A percentile compares a stretch with the other conserved stretches of the same genome.
These are phyloP conservation scores for Hypoxylon sp. DNA, from an alignment of 2,329 filamentous ascomycete species.

Conservation along the genomic window DNA sequence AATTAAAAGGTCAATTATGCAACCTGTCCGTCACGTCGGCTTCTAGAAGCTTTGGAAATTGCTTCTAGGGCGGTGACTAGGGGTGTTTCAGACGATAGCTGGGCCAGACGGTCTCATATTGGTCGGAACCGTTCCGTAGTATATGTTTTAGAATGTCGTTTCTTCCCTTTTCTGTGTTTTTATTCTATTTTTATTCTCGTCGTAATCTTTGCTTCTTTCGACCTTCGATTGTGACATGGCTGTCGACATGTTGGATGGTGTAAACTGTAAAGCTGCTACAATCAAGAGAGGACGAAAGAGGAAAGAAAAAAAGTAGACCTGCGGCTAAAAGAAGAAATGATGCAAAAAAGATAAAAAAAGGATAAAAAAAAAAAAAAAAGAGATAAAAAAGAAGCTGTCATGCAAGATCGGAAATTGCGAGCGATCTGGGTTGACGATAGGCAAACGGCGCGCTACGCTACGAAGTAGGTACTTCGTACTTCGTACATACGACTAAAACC, in stretches of 20 bases:
- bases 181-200: too few species aligned
- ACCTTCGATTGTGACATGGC: too few species aligned
- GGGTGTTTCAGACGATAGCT: slow-evolving; percentile 33
- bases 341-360: slow-evolving; percentile 17
- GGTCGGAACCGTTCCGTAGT: background rate
- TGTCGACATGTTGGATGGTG: slow-evolving; percentile 5
- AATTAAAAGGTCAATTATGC: slow-evolving; percentile 60
- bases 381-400: slow-evolving; percentile 16
- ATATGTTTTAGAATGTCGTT: slow-evolving; percentile 9
- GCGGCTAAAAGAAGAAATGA: slow-evolving; percentile 11
- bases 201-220: too few species aligned
- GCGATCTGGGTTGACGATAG: slow-evolving; percentile 26
- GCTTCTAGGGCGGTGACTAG: slow-evolving; percentile 35
- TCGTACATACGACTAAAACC: background rate
- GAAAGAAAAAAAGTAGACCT: slow-evolving; percentile 12
- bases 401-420: slow-evolving; percentile 37
- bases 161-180: too few species aligned
- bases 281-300: too few species aligned
- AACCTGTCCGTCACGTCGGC: slow-evolving; percentile 37
- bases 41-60: slow-evolving; percentile 40
- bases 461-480: background rate
- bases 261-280: slow-evolving; percentile 6
- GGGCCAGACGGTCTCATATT: slow-evolving; percentile 22
- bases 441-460: slow-evolving; percentile 16
- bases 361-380: slow-evolving; percentile 1